A percentile compares a stretch with the other conserved stretches of the same genome.
Evolutionary conservation across 768 basidiomycete genomes (phyloP).

Genomic region (Tricholoma furcatifolium): DNA sequence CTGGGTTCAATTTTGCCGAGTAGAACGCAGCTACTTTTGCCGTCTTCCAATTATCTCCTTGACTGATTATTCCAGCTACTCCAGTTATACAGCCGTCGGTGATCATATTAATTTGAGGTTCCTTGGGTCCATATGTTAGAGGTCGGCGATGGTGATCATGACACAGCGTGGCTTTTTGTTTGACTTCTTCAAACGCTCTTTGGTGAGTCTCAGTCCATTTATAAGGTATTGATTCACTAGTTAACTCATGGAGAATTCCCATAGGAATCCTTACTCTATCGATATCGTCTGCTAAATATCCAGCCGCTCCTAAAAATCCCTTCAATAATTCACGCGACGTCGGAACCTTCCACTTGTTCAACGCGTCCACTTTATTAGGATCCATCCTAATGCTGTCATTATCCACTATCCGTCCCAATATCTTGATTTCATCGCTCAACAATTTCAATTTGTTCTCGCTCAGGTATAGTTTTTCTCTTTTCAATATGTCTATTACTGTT

Average conservation of each 20-base stretch:
- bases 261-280: no score
- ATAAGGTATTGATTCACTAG: conserved; percentile 12
- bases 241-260: conserved; percentile 19
- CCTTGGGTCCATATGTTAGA: conserved; percentile 10
- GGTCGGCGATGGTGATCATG: conserved; percentile 6
- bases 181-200: conserved; percentile 27
- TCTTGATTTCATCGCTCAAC: conserved; percentile 21
- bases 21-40: no score
- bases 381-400: conserved; percentile 29
- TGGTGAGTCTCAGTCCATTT: conserved; percentile 13
- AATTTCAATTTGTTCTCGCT: conserved; percentile 28
- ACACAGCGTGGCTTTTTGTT: conserved; percentile 9
- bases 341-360: conserved; percentile 24
- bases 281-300: conserved; percentile 27
- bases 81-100: no score
- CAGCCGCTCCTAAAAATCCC: conserved; percentile 31
- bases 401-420: conserved; percentile 26
- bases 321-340: conserved; percentile 25
- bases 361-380: conserved; percentile 28
- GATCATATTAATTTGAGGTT: no score
- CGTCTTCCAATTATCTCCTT: no score
- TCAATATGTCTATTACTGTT: no score
- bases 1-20: no score
- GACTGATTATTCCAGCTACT: no score
- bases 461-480: conserved; percentile 30